Base-by-base conservation (phyloP, 495 filamentous ascomycete genomes). In the Staphylotrichum longicolle region DNA sequence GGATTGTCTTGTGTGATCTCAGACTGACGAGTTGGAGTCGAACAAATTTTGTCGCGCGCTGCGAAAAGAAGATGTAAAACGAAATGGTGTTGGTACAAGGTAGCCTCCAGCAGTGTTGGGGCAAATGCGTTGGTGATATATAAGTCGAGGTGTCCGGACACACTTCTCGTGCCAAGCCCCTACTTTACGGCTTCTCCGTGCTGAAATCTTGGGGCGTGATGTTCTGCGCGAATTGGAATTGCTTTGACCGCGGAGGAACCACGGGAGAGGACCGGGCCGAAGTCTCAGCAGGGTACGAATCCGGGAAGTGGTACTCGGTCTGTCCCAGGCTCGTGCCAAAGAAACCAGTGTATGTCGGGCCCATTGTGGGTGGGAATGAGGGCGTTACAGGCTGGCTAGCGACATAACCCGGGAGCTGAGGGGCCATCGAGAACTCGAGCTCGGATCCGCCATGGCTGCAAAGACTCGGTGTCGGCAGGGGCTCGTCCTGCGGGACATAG, bases 221-320 rank as follows among this genome's bases (percentile, higher is more conserved):
- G 62, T 80, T 80, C 51, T 76, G 78, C 11, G 77, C 78, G 62
- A 80, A 80, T 61, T 80, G 78, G 27, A 80, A 79, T 47, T 78
- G 68, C 61, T 75, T 78, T 14, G 77, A 73, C 62, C 65, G 70
- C 2, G 72, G 57, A 0, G 64, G 66, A 14, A 74, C 73, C 20
- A 67, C 71, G 2, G 77, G 78, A 12, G 78, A 78, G 4, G 74
- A 77, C 27, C 69, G 70, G 2, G 75, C 71, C 30, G 76, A 78
- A 15, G 72, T 72, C 62, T 76, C 76, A 1, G 70, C 55, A 47
- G 71, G 66, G 41, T 78, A 78, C 20, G 77, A 66, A 10, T 79
- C 74, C 5, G 73, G 72, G 61, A 74, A 78, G 57, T 72, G 74
- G 54, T 76, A 79, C 57, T 80, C 75, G 14, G 73, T 68, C 12